Conservation (phyloP, 495 filamentous ascomycete genomes). For the Talaromyces stipitatus region DNA sequence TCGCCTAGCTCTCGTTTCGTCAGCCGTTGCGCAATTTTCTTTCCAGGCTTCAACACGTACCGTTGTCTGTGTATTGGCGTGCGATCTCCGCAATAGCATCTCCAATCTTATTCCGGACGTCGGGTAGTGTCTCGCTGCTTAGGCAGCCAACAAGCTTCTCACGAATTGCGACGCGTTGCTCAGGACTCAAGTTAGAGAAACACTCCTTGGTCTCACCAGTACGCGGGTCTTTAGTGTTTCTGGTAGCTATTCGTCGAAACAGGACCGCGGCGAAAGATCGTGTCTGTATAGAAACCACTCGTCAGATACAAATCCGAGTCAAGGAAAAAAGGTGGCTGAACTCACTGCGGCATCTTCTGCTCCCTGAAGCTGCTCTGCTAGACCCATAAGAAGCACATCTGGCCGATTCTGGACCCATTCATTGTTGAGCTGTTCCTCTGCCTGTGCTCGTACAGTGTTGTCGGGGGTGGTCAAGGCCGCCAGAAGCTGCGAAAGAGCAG, state of each 20-base stretch:
- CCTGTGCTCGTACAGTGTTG: slow-evolving; percentile 73
- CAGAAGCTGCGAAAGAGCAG: slow-evolving; percentile 77
- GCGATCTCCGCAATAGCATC: slow-evolving; percentile 94
- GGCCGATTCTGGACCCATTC: slow-evolving; percentile 79
- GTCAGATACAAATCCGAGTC: slow-evolving; percentile 4
- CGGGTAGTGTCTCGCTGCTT: slow-evolving; percentile 56
- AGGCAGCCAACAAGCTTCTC: slow-evolving; percentile 73
- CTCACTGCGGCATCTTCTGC: slow-evolving; percentile 62
- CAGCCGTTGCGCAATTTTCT: neutral
- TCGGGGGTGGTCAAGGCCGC: slow-evolving; percentile 82
- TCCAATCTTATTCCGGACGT: slow-evolving; percentile 88
- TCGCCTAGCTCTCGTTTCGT: slow-evolving; percentile 47
- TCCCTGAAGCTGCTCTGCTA: slow-evolving; percentile 82
- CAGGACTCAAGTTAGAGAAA: slow-evolving; percentile 64
- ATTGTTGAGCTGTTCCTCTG: slow-evolving; percentile 81
- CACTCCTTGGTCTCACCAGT: slow-evolving; percentile 69
- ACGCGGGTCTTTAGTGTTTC: slow-evolving; percentile 66
- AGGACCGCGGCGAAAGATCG: slow-evolving; percentile 89
- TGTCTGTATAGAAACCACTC: slow-evolving; percentile 40
- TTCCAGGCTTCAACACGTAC: slow-evolving; percentile 39
- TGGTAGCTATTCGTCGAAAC: slow-evolving; percentile 87
- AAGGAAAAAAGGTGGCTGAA: slow-evolving; percentile 8
- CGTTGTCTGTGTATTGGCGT: slow-evolving; percentile 85
- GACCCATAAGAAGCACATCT: slow-evolving; percentile 82
- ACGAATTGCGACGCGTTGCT: slow-evolving; percentile 70